A percentile compares a stretch with the other conserved stretches of the same genome.
phyloP scores from a whole-genome alignment of 78 protist genomes.

The Dictyostelium capitatum region DNA sequence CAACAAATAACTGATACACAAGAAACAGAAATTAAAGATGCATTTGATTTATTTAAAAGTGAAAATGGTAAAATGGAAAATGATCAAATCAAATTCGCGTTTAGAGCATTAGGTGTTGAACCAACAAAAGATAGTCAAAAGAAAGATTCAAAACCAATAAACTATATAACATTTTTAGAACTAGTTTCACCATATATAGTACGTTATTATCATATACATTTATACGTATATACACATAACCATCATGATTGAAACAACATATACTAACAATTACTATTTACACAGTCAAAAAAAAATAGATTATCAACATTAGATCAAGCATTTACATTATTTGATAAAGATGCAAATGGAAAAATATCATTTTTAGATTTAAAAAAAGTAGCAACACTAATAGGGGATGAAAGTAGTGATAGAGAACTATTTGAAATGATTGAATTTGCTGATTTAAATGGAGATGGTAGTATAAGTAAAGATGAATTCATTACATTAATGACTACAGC shows the following conservation, averaged over 20 bases:
- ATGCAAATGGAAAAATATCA: conserved; percentile 53
- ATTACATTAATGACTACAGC: not conserved
- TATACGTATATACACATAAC: not conserved
- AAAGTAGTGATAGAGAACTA: conserved; percentile 48
- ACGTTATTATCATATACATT: not conserved
- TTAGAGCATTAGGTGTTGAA: conserved; percentile 65
- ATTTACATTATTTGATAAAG: conserved; percentile 70
- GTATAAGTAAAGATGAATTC: conserved; percentile 37
- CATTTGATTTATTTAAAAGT: conserved; percentile 59
- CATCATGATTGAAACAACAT: not conserved
- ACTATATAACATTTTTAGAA: conserved; percentile 30
- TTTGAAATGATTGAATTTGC: conserved; percentile 60
- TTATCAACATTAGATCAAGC: conserved; percentile 60
- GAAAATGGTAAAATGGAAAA: conserved; percentile 57
- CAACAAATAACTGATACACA: conserved; percentile 28
- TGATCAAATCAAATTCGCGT: conserved; percentile 52
- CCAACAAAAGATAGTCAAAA: not conserved
- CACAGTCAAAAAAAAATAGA: conserved; percentile 47
- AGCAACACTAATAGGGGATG: conserved; percentile 58
- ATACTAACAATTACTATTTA: not conserved
- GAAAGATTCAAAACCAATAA: conserved; percentile 9
- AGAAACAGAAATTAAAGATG: conserved; percentile 46
- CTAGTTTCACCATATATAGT: conserved; percentile 34
- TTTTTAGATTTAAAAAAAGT: conserved; percentile 50
- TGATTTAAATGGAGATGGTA: conserved; percentile 61